These are phyloP conservation scores for Clathrus columnatus DNA, from an alignment of 768 basidiomycete genomes.

Conservation along the genomic window DNA sequence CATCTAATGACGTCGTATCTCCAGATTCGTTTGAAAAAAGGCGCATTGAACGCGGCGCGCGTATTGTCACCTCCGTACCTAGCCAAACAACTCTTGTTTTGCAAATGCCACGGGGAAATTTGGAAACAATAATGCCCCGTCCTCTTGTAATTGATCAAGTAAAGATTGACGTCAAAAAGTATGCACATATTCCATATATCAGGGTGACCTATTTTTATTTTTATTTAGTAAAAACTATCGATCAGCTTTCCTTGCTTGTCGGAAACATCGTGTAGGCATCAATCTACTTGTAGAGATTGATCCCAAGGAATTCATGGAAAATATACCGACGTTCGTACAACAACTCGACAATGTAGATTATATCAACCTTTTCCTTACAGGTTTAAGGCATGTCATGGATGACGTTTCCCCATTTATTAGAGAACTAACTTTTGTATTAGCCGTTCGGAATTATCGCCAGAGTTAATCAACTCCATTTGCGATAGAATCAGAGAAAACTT, in stretches of 20 bases:
- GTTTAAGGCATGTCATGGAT: constrained; percentile 54
- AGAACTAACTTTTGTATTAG: constrained; percentile 27
- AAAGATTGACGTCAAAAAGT: constrained; percentile 66
- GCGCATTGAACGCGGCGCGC: constrained; percentile 80
- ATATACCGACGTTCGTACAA: constrained; percentile 61
- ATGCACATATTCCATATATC: constrained; percentile 21
- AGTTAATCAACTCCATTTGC: constrained; percentile 60
- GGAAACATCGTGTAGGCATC: constrained; percentile 90
- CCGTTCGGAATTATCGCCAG: constrained; percentile 48
- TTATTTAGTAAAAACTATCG: constrained; percentile 58
- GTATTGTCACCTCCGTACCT: constrained; percentile 82
- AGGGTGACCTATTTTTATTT: not conserved
- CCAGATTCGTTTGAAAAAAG: constrained; percentile 54
- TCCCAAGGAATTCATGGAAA: constrained; percentile 50
- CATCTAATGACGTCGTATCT: not conserved
- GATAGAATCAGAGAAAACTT: constrained; percentile 67
- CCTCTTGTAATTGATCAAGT: constrained; percentile 86
- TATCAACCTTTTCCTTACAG: constrained; percentile 85
- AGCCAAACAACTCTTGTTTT: constrained; percentile 83
- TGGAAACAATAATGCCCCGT: constrained; percentile 92
- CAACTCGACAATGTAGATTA: constrained; percentile 88
- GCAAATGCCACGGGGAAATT: constrained; percentile 96
- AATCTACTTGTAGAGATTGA: constrained; percentile 82
- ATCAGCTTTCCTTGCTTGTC: constrained; percentile 83
- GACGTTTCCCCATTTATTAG: not conserved